Evolutionary conservation across 495 filamentous ascomycete genomes (phyloP).

Genomic region (Tuber melanosporum): DNA sequence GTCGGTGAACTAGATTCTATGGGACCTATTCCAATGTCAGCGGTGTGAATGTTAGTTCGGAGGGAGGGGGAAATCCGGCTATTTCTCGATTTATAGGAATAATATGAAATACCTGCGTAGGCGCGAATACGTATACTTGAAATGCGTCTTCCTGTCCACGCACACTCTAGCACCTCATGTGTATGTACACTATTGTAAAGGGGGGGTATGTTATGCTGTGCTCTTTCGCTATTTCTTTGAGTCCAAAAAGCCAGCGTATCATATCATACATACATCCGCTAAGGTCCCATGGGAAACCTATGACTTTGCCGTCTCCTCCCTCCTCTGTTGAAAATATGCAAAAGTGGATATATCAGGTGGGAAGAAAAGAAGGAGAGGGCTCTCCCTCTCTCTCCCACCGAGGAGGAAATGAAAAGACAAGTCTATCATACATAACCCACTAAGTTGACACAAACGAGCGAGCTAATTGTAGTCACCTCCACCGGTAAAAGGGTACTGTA

Average conservation of each 20-base stretch:
- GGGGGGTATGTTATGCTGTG: background rate
- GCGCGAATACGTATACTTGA: too few species aligned
- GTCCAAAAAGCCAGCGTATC: too few species aligned
- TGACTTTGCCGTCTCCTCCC: background rate
- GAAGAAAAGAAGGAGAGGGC: background rate
- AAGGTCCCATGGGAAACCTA: background rate
- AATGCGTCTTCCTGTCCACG: too few species aligned
- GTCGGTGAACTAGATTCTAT: background rate
- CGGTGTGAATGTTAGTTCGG: too few species aligned
- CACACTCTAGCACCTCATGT: background rate
- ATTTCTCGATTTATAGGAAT: too few species aligned
- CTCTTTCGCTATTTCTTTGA: background rate
- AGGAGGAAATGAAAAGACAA: background rate
- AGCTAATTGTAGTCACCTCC: background rate
- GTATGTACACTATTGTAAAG: background rate
- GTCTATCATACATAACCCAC: background rate
- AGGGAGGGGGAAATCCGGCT: too few species aligned
- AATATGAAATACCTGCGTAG: too few species aligned
- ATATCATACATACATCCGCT: background rate
- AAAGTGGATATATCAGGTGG: background rate
- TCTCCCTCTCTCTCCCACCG: background rate
- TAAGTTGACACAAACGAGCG: background rate
- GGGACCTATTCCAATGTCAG: background rate
- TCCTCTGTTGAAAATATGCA: too few species aligned
- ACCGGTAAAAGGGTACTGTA: background rate